A percentile compares a stretch with the other conserved stretches of the same genome.
These are phyloP conservation scores for Erythrobasidium yunnanense DNA, from an alignment of 768 basidiomycete genomes.

Conservation along the genomic window DNA sequence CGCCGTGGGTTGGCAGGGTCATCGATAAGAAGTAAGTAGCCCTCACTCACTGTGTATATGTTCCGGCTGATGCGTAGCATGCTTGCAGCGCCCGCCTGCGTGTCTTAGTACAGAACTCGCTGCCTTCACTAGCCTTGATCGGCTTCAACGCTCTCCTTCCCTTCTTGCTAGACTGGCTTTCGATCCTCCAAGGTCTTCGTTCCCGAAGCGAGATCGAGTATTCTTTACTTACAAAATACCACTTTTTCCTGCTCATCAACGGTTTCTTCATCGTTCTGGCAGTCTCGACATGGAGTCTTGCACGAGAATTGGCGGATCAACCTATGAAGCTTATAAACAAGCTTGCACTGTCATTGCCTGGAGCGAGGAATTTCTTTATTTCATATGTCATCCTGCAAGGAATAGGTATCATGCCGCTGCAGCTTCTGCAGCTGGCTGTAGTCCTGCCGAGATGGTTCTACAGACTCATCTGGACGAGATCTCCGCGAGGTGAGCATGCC, in stretches of 20 bases:
- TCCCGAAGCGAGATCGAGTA: slow-evolving; percentile 90
- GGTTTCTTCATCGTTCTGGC: slow-evolving; percentile 35
- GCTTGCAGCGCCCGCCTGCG: slow-evolving; percentile 45
- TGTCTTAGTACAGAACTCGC: slow-evolving; percentile 84
- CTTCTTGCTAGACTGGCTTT: slow-evolving; percentile 66
- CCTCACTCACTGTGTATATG: not conserved
- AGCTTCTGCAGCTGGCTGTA: slow-evolving; percentile 81
- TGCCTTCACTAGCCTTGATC: slow-evolving; percentile 84
- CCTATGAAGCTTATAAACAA: slow-evolving; percentile 91
- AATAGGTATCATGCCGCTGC: slow-evolving; percentile 82
- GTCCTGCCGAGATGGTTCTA: slow-evolving; percentile 67
- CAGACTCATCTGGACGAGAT: slow-evolving; percentile 67
- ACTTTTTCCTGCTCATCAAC: slow-evolving; percentile 57
- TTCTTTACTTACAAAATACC: slow-evolving; percentile 87
- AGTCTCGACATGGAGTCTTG: slow-evolving; percentile 50
- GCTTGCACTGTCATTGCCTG: slow-evolving; percentile 60
- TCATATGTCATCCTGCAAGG: slow-evolving; percentile 73
- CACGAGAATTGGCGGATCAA: slow-evolving; percentile 80
- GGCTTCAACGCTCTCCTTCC: slow-evolving; percentile 78
- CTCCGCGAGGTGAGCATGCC: slow-evolving; percentile 63
- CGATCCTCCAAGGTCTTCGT: slow-evolving; percentile 63
- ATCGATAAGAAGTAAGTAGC: slow-evolving; percentile 64
- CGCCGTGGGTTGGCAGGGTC: slow-evolving; percentile 74
- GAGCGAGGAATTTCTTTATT: slow-evolving; percentile 55
- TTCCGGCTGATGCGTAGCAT: not conserved